Evolutionary conservation across 2,329 filamentous ascomycete species (phyloP), one percentile per base, ranked within the genome.

Genomic region (Diplodia seriata): DNA sequence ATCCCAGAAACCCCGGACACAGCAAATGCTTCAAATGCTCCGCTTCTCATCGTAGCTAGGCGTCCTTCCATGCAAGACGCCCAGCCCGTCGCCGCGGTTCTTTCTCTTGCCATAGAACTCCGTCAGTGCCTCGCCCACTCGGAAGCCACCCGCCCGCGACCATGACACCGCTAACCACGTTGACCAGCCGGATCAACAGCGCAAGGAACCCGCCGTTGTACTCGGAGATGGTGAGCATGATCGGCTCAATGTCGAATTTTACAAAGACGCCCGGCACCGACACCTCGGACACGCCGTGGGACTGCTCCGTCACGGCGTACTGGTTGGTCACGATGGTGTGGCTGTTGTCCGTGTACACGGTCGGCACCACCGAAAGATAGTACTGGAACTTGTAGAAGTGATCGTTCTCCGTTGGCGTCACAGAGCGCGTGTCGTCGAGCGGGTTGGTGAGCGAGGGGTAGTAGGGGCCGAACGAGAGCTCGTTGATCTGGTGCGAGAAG

Each of bases 351-450:
- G 83, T 93, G 85, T 98, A 99, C 74, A 96, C 87, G 5, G 95
- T 99, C 2, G 95, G 95, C 2, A 99, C 95, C 47, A 99, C 86
- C 49, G 92, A 97, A 76, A 98, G 85, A 83, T 95, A 98, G 86
- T 99, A 99, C 81, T 99, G 95, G 83, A 93, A 98, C 81, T 95
- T 96, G 87, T 94, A 90, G 84, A 97, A 98, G 84, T 97, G 86
- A 70, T 80, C 78, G 55, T 68, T 51, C 14, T 23, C 15, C 18
- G 84, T 77, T n/a, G 69, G 55, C 5, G 91, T 94, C 3, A 85
- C 81, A 74, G 94, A 91, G 80, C 94, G 88, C 54, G 95, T 98
- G 72, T 90, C 90, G 82, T 98, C 95, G 74, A 99, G 91, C 0
- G 95, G 95, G 82, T 99, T 99, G 75, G 91, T 87, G 67, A 99